Evolutionary conservation across 352 stramenopile genomes (phyloP).

Genomic region (Peronospora destructor): DNA sequence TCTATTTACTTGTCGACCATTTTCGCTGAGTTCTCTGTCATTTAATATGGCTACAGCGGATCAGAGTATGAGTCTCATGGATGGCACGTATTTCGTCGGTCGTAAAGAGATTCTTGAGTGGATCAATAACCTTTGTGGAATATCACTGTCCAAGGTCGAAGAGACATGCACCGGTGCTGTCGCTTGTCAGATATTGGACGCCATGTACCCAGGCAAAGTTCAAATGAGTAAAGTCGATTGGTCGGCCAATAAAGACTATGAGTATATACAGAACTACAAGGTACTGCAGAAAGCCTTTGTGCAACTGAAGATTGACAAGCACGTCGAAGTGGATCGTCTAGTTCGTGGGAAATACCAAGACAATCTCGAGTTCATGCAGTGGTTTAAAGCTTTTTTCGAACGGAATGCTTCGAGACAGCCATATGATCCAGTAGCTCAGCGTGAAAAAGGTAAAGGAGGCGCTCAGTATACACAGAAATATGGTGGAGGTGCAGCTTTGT

Average conservation of each 20-base stretch:
- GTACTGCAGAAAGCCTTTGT: constrained; percentile 96
- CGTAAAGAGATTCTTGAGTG: constrained; percentile 97
- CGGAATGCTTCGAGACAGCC: constrained; percentile 74
- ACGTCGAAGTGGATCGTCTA: constrained; percentile 97
- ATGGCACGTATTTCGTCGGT: constrained; percentile 94
- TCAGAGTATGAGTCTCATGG: constrained; percentile 93
- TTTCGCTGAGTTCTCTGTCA: not conserved
- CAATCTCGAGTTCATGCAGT: constrained; percentile 99
- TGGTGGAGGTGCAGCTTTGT: constrained; percentile 22
- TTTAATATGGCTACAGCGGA: constrained; percentile 51
- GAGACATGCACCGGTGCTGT: constrained; percentile 94
- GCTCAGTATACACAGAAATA: constrained; percentile 69
- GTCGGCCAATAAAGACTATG: constrained; percentile 94
- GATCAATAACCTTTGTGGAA: constrained; percentile 94
- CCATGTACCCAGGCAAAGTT: constrained; percentile 91
- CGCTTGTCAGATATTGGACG: constrained; percentile 96
- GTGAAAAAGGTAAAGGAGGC: constrained; percentile 92
- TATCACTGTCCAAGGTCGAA: constrained; percentile 95
- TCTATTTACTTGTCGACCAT: not conserved
- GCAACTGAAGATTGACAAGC: constrained; percentile 91
- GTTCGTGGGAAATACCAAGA: constrained; percentile 99
- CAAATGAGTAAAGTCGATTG: constrained; percentile 97
- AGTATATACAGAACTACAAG: constrained; percentile 99
- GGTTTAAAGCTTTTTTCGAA: constrained; percentile 92
- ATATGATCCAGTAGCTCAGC: constrained; percentile 91